Evolutionary conservation across 768 basidiomycete species (phyloP).

Genomic region (Coprinopsis marcescibilis): DNA sequence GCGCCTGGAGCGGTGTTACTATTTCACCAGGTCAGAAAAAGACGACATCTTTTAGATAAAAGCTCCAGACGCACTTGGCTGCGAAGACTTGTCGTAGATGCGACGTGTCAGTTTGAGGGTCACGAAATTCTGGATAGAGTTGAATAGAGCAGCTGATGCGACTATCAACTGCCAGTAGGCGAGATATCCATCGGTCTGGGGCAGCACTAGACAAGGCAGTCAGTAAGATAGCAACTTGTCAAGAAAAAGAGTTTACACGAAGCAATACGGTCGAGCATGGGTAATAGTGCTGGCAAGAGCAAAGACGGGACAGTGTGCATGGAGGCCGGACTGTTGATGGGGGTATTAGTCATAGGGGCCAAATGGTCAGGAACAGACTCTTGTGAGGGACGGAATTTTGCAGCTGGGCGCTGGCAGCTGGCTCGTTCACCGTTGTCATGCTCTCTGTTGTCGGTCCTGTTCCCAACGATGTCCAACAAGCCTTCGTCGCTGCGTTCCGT

Average conservation of each 20-base stretch:
- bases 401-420: background rate
- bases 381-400: conserved; percentile 7
- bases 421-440: conserved; percentile 19
- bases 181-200: conserved; percentile 61
- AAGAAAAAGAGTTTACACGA: conserved; percentile 15
- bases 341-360: background rate
- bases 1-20: conserved; percentile 85
- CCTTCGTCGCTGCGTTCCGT: conserved; percentile 41
- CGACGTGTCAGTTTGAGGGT: conserved; percentile 73
- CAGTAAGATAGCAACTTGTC: background rate
- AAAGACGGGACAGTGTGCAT: conserved; percentile 7
- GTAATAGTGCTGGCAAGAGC: conserved; percentile 4
- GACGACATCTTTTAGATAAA: conserved; percentile 13
- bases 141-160: conserved; percentile 74
- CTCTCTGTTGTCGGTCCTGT: conserved; percentile 15
- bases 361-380: conserved; percentile 6
- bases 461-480: conserved; percentile 24
- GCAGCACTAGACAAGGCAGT: conserved; percentile 43
- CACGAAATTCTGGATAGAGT: conserved; percentile 76
- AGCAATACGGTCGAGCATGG: conserved; percentile 19
- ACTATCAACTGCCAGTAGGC: conserved; percentile 88
- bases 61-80: background rate
- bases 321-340: background rate
- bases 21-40: conserved; percentile 32
- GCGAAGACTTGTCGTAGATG: conserved; percentile 51